These are phyloP conservation scores for Picea glauca DNA, from an alignment of 75 land plant genomes.

Conservation along the genomic window DNA sequence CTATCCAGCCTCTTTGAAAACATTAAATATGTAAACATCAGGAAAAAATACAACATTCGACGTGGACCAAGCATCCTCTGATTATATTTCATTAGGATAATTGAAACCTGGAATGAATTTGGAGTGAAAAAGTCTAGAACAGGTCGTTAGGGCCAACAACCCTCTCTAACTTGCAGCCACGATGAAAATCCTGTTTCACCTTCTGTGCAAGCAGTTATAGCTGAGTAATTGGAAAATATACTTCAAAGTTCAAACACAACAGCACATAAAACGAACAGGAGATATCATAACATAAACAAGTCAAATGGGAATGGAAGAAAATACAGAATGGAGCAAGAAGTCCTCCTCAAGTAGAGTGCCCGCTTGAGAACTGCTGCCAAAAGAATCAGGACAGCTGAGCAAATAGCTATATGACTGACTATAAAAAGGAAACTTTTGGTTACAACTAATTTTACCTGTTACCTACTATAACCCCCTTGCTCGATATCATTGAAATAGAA, in stretches of 20 bases:
- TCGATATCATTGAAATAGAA: no score
- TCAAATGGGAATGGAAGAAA: not conserved
- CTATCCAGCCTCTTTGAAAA: not conserved
- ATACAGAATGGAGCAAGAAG: not conserved
- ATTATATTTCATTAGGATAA: no score
- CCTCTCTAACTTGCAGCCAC: not conserved
- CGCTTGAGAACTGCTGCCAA: not conserved
- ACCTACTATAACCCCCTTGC: not conserved
- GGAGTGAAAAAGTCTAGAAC: not conserved
- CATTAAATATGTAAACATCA: not conserved
- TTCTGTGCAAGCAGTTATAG: not conserved
- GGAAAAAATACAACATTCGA: not conserved
- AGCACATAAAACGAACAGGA: not conserved
- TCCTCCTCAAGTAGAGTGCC: no score
- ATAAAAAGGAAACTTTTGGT: not conserved
- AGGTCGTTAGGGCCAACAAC: not conserved
- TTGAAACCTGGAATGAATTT: not conserved
- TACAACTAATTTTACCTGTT: not conserved
- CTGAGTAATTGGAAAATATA: not conserved
- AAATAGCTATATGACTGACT: not conserved
- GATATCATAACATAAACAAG: not conserved
- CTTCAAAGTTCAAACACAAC: no score
- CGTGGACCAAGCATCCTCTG: not conserved
- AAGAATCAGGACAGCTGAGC: not conserved
- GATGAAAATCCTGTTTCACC: constrained; percentile 1